Evolutionary conservation across 2,329 filamentous ascomycete species (phyloP), one percentile per base, ranked within the genome.

Genomic region (Daldinia sp.): DNA sequence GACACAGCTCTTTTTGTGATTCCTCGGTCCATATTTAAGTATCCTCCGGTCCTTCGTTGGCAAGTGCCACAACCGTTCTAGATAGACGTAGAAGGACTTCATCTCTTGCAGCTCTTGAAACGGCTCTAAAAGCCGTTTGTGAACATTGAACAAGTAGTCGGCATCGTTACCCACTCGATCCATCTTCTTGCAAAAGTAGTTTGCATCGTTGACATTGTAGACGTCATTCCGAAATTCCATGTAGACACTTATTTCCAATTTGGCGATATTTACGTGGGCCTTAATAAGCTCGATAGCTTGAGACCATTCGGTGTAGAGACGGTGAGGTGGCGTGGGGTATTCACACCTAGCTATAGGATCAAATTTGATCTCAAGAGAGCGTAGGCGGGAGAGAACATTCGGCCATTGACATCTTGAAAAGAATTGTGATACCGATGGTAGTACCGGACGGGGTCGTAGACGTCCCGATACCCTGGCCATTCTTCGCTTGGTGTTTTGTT

Each of bases 281-380:
- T 19, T 58, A 5, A 63, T 30, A 35, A 53, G 30, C 32, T 48
- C 39, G 15, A 63, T 34, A 30, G 53, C 59, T 15, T 19, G 35
- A 4, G 4, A 8, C 59, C 59, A 58, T 15, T 58, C 45, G 5
- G 23, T 15, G 32, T 48, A 58, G 3, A 48, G 15, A 8, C 39
- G 32, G 4, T 15, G 8, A 1, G 29, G 6, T 10, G 30, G 6
- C 11, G 32, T 32, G 1, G 47, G 35, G 17, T 29, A 52, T 4
- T n/a, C 21, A 7, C 7, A 19, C 5, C 21, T 27, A 17, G 39
- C 29, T 5, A 62, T 15, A 9, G 29, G 8, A 8, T 39, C 48
- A 27, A 63, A 41, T n/a, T 58, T 39, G 13, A 63, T 34, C 54
- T 63, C 59, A 17, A 63, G 53, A 50, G 13, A 13, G 4, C 47